Evolutionary conservation across 768 basidiomycete species (phyloP), one percentile per base, ranked within the genome.

Genomic region (Xerocomellus dryophilus): DNA sequence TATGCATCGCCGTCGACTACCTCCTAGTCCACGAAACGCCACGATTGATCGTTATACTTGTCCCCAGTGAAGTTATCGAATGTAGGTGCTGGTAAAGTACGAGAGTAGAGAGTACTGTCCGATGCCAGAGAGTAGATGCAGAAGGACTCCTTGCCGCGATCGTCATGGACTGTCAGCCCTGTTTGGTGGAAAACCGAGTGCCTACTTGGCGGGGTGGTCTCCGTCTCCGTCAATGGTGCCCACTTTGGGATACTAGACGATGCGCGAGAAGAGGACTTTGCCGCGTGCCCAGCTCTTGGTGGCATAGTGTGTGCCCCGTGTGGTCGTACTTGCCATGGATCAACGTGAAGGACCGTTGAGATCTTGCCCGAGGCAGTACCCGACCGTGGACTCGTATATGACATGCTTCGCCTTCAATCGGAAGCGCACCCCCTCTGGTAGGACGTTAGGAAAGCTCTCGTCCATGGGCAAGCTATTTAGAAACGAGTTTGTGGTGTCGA

Each of bases 271-370:
- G n/a, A 44, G 21, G 2, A 54, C 53, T 5, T 54, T 39, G 48
- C 48, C 53, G 36, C 49, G 38, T 4, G 18, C 21, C 49, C 53
- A 40, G 50, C 53, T 54, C 23, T 54, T 54, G 53, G 51, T 43
- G n/a, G 35, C 41, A 36, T 51, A 54, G 3, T 44, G 29, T 6
- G 3, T 44, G 29, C 4, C 42, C 53, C 36, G 23, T 23, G 31
- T 43, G 49, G 8, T 51, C 41, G 12, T 25, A 20, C 5, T 43
- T 38, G 5, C 53, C 53, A 18, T 38, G n/a, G 29, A 51, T 43
- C 48, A 54, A 7, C 21, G 48, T 50, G 43, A 51, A 51, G 36
- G 48, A 36, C 51, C 43, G 27, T 18, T 38, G 21, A 31, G 36
- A n/a, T 38, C 48, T 12, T 14, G 35, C 31, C 43, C 49, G n/a